Base-by-base conservation (phyloP, 2,329 filamentous ascomycete species). In the Arthrobotrys sphaeroides region DNA sequence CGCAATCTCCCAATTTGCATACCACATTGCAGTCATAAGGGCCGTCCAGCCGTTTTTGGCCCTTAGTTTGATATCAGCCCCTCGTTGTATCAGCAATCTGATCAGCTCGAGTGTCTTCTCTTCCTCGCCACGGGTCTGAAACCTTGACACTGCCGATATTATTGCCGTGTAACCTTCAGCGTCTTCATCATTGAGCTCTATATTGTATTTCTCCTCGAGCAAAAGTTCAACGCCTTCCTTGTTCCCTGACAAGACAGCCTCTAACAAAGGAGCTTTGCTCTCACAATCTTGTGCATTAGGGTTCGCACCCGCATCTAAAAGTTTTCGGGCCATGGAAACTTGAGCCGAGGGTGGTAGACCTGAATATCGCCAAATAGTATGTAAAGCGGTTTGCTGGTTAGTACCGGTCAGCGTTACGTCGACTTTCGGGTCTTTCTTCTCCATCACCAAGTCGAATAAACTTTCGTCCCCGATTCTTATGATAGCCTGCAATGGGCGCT, bases 121-220 rank as follows among this genome's bases (percentile, higher is more conserved):
- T 36, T 47, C 7, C 18, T 20, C 12, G n/a, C n/a, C n/a, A n/a
- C n/a, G 24, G 12, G 38, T 16, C 18, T 31, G 3, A 12, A n/a
- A 22, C 18, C 3, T 26, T 12, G 47, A 43, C 45, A 43, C 43
- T 10, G 22, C n/a, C 6, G 5, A 5, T 3, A 28, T 45, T 0
- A 74, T 51, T 2, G 62, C 69, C 9, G 69, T 74, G 2, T 28
- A 13, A 0, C 69, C 69, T 20, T 43, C 12, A 4, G 28, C 22
- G 20, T 74, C 45, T 16, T 74, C 69, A 26, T 74, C 69, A 16
- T 74, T 49, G n/a, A 67, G 36, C 28, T 74, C 31, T n/a, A 57
- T 62, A 1, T 45, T 33, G 2, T 28, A 20, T 47, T 36, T 38
- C 3, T 53, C 47, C 28, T 61, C 20, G 5, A 74, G 33, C 9